phyloP scores from a whole-genome alignment of 257 asterid genomes.

The Ballota nigra region DNA sequence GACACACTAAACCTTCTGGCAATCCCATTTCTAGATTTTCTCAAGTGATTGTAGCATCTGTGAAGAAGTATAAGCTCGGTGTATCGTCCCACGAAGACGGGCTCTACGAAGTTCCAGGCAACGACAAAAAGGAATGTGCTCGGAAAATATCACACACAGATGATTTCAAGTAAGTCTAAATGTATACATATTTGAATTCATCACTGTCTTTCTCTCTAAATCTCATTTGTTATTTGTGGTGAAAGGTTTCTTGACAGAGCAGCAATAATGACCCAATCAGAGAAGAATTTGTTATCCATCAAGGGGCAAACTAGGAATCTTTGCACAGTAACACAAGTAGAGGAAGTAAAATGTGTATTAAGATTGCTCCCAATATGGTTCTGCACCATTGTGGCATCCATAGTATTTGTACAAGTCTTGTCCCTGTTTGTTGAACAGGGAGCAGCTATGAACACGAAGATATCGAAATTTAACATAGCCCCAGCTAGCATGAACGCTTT shows the following conservation, averaged over 20 bases:
- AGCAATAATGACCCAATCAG: conserved; percentile 54
- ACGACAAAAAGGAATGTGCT: conserved; percentile 39
- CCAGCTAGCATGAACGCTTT: conserved; percentile 87
- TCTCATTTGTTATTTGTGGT: background rate
- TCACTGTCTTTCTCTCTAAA: background rate
- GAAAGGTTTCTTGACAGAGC: conserved; percentile 74
- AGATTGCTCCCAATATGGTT: conserved; percentile 83
- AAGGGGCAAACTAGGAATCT: conserved; percentile 52
- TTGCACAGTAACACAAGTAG: conserved; percentile 77
- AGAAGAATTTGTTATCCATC: conserved; percentile 36
- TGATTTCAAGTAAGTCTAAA: conserved; percentile 58
- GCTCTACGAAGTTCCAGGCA: conserved; percentile 48
- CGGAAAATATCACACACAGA: conserved; percentile 50
- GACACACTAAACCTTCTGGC: conserved; percentile 57
- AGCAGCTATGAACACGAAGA: conserved; percentile 63
- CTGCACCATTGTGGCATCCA: conserved; percentile 68
- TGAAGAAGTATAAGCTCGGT: conserved; percentile 46
- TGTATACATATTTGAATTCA: background rate
- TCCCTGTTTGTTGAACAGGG: conserved; percentile 90
- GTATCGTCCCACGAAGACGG: conserved; percentile 48
- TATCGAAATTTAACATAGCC: conserved; percentile 50
- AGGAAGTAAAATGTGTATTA: conserved; percentile 75
- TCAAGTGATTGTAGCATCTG: conserved; percentile 68
- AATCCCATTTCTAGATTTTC: conserved; percentile 67
- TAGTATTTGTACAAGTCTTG: conserved; percentile 70